phyloP scores from a whole-genome alignment of 2,329 filamentous ascomycete species.

The Diatrype stigma region DNA sequence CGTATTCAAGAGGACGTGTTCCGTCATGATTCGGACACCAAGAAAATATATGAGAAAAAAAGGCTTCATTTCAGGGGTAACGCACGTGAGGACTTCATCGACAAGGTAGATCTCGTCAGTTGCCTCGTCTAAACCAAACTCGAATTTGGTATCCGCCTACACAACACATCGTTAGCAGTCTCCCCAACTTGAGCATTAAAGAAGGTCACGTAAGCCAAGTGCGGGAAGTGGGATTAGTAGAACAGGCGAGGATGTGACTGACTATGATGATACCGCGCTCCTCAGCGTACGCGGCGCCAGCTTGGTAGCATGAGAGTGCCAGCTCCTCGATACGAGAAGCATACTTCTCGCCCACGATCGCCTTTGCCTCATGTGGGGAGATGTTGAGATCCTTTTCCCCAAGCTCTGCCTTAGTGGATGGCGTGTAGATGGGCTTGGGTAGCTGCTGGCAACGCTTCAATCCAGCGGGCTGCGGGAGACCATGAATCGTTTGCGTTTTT shows the following conservation, averaged over 20 bases:
- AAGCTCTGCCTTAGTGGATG: slow-evolving; percentile 77
- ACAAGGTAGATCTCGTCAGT: slow-evolving; percentile 68
- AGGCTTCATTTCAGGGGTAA: slow-evolving; percentile 38
- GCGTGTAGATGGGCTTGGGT: slow-evolving; percentile 66
- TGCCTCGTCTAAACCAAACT: slow-evolving; percentile 50
- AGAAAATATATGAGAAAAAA: too few species aligned
- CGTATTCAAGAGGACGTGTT: too few species aligned
- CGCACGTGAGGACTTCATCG: slow-evolving; percentile 77
- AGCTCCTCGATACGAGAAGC: slow-evolving; percentile 63
- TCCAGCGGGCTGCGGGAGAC: slow-evolving; percentile 63
- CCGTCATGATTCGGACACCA: too few species aligned
- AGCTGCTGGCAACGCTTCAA: slow-evolving; percentile 68
- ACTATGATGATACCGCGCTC: slow-evolving; percentile 71
- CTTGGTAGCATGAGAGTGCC: slow-evolving; percentile 59
- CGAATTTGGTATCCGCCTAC: slow-evolving; percentile 39
- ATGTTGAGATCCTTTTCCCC: slow-evolving; percentile 86
- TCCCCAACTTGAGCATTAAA: too few species aligned
- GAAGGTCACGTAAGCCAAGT: too few species aligned
- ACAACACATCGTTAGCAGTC: not conserved
- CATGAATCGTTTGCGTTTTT: slow-evolving; percentile 65
- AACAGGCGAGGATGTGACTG: slow-evolving; percentile 27
- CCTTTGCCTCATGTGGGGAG: slow-evolving; percentile 58
- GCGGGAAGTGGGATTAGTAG: not conserved
- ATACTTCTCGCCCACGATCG: slow-evolving; percentile 62
- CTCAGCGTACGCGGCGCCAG: slow-evolving; percentile 59